A percentile compares a stretch with the other conserved stretches of the same genome.
These are phyloP conservation scores for Pseudomicrostroma phylloplanum DNA, from an alignment of 1,284 basidiomycete genomes.

Conservation along the genomic window DNA sequence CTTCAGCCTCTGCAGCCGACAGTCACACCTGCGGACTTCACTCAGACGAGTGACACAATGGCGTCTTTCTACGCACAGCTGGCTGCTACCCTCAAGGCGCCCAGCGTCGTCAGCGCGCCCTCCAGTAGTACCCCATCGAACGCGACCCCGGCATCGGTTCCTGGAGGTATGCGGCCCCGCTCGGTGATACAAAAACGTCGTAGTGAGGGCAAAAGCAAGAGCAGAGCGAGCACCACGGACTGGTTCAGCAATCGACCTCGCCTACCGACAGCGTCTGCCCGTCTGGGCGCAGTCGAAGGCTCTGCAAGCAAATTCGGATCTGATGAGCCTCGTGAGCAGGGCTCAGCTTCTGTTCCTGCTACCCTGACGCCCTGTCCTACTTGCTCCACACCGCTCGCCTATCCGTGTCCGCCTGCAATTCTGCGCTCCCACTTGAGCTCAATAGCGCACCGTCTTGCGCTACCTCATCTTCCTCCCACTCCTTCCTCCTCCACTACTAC, in stretches of 20 bases:
- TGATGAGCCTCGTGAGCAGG: background rate
- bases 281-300: background rate
- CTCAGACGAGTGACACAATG: background rate
- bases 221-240: background rate
- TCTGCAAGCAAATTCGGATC: background rate
- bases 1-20: background rate
- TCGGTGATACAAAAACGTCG: background rate
- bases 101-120: too few species aligned
- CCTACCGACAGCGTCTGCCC: background rate
- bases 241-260: background rate
- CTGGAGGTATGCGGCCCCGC: too few species aligned
- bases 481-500: background rate
- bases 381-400: background rate
- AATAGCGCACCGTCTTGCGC: background rate
- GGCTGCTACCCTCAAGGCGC: background rate
- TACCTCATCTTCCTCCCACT: background rate
- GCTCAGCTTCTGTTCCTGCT: background rate
- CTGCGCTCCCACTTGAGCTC: background rate
- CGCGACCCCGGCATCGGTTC: too few species aligned
- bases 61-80: slow-evolving; percentile 5
- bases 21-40: background rate
- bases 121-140: too few species aligned
- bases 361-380: background rate
- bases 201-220: background rate
- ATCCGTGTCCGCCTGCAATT: background rate